phyloP scores from a whole-genome alignment of 2,329 filamentous ascomycete genomes.

The Diaporthe nobilis region DNA sequence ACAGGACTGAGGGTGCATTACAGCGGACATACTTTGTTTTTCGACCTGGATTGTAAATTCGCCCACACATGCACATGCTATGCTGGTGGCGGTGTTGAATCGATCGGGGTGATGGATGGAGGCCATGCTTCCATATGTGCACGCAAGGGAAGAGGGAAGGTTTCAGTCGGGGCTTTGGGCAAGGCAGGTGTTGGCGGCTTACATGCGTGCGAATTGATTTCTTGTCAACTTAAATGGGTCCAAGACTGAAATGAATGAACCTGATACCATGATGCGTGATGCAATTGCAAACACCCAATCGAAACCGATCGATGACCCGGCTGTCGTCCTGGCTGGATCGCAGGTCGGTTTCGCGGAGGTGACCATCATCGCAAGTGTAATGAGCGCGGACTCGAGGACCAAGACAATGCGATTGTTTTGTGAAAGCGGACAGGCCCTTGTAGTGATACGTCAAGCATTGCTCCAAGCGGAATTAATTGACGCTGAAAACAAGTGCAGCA shows the following conservation, averaged over 20 bases:
- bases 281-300: neutral
- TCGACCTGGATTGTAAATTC: constrained; percentile 21
- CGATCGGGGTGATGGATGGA: constrained; percentile 1
- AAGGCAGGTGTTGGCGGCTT: constrained; percentile 36
- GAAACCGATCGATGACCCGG: neutral
- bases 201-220: constrained; percentile 31
- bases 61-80: constrained; percentile 21
- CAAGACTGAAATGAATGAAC: neutral
- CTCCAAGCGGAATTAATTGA: no score
- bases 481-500: neutral
- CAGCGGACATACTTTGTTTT: constrained; percentile 10
- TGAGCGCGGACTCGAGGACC: constrained; percentile 28
- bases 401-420: constrained; percentile 39
- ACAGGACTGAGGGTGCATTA: constrained; percentile 35
- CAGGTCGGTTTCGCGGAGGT: neutral
- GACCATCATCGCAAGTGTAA: neutral
- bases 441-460: neutral
- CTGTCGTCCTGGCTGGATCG: neutral
- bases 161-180: neutral
- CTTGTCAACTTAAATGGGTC: constrained; percentile 20
- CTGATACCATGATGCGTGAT: constrained; percentile 6
- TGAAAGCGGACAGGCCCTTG: neutral
- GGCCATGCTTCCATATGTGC: neutral
- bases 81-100: constrained; percentile 25
- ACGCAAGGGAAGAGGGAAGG: neutral